A percentile compares a stretch with the other conserved stretches of the same genome.
These are phyloP conservation scores for Gardenia jasminoides DNA, from an alignment of 257 asterid genomes.

Conservation along the genomic window DNA sequence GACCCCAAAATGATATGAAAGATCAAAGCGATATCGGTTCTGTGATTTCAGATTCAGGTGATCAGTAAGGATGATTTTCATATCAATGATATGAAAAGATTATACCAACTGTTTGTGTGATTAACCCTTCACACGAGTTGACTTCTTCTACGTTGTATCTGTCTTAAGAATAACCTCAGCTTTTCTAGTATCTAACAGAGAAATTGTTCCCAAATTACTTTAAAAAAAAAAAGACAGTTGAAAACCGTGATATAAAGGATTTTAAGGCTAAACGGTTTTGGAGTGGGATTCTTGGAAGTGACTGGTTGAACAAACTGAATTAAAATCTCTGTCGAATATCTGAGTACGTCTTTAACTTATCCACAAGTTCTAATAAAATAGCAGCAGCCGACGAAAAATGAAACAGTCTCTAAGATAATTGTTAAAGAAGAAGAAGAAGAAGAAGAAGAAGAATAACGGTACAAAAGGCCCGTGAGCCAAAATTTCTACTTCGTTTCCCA, in stretches of 20 bases:
- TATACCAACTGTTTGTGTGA: no score
- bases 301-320: background rate
- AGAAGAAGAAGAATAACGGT: background rate
- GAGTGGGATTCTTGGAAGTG: background rate
- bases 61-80: no score
- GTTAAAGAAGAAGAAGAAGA: background rate
- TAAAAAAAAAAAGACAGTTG: no score
- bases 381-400: background rate
- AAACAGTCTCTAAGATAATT: background rate
- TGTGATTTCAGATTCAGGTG: no score
- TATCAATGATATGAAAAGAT: no score
- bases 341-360: background rate
- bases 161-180: background rate
- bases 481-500: background rate
- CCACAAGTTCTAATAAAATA: background rate
- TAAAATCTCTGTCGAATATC: background rate
- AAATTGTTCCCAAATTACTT: background rate
- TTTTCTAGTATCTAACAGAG: background rate
- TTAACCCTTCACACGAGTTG: no score
- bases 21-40: no score
- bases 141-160: background rate
- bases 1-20: no score
- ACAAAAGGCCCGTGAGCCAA: slow-evolving; percentile 6
- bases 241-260: no score
- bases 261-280: background rate